Base-by-base conservation (phyloP, 352 stramenopile genomes). In the Thraustochytrium sp. region DNA sequence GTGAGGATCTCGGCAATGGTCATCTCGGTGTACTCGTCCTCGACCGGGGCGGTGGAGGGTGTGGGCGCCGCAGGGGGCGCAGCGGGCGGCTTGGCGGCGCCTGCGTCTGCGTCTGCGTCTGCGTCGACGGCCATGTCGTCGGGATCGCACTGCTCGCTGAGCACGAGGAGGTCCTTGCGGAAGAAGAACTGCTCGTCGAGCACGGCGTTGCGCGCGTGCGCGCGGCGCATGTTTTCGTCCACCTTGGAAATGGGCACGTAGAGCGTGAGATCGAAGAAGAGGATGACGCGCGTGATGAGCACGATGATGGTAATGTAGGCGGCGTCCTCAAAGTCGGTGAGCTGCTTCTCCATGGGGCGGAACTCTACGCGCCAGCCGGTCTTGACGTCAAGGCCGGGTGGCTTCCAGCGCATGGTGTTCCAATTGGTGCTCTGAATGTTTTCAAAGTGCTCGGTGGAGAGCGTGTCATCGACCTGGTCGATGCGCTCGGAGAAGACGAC, bases 361-460 rank as follows among this genome's bases (percentile, higher is more conserved):
- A 99, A 98, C 87, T 97, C 93, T 16, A 92, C 93, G 76, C 93
- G 85, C 93, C 93, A 97, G 51, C 92, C 92, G 23, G 82, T 86
- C 74, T 87, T 64, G 18, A 80, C 56, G 51, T 82, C 84, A 34
- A 94, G 93, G 65, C 97, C 96, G 55, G 97, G 97, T 51, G 97
- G 97, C 91, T 99, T 99, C 97, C 97, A 99, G 56, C 97, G 94
- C 77, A 99, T 96, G n/a, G 94, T 98, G 91, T 99, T 96, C 97
- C 97, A 99, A 87, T 99, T 99, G 31, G 97, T 99, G 86, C 93
- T 98, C 91, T 99, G 97, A 83, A 99, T 98, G 87, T 98, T 99
- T 88, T 99, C 85, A 54, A 85, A 90, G 68, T 88, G 85, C 49
- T 89, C 87, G 3, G 92, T 96, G 65, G 90, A 89, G 34, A 86